A percentile compares a stretch with the other conserved stretches of the same genome.
phyloP scores from a whole-genome alignment of 345 rosid genomes.

The Hibiscus trionum region DNA sequence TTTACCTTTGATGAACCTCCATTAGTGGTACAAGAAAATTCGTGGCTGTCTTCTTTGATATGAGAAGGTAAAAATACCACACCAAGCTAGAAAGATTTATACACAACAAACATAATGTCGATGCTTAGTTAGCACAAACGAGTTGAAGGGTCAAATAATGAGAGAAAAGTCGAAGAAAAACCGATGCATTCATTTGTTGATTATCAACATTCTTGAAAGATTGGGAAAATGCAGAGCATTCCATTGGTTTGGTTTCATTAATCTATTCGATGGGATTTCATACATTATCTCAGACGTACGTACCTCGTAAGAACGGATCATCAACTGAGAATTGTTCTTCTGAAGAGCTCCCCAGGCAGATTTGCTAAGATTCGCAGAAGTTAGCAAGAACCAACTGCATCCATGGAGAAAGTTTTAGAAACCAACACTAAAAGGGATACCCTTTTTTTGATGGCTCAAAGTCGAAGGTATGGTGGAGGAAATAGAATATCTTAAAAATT shows the following conservation, averaged over 20 bases:
- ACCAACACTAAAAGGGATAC: not conserved
- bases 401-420: conserved; percentile 4
- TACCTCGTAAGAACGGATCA: conserved; percentile 97
- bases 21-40: conserved; percentile 54
- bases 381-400: conserved; percentile 78
- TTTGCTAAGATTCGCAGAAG: conserved; percentile 93
- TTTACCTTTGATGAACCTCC: conserved; percentile 32
- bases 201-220: not conserved
- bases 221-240: conserved; percentile 6
- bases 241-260: not conserved
- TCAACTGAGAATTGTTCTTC: conserved; percentile 86
- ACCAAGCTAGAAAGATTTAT: conserved; percentile 47
- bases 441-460: too few species aligned
- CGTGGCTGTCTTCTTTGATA: conserved; percentile 18
- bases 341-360: conserved; percentile 98
- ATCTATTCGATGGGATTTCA: not conserved
- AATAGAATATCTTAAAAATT: not conserved
- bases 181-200: not conserved
- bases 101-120: not conserved
- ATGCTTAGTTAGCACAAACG: not conserved
- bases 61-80: conserved; percentile 63
- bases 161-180: not conserved
- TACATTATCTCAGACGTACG: not conserved
- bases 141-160: not conserved
- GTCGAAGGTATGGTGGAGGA: not conserved